Evolutionary conservation across 1,284 basidiomycete genomes (phyloP).

Genomic region (Sporisorium exsertum): DNA sequence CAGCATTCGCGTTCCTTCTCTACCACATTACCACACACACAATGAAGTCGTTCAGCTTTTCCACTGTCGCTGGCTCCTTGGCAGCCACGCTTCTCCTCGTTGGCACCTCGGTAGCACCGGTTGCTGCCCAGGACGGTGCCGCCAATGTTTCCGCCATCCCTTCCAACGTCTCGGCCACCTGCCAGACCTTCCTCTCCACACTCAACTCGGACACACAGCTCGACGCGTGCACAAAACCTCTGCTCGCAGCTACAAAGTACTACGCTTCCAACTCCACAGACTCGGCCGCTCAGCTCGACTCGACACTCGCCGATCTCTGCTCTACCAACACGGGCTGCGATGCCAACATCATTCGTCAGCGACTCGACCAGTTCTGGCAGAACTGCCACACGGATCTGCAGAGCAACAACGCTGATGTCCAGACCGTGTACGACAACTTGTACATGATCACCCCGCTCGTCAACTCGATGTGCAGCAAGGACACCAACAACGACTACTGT

Average conservation of each 20-base stretch:
- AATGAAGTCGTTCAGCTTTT: slow-evolving; percentile 37
- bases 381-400: slow-evolving; percentile 54
- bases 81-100: slow-evolving; percentile 25
- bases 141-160: slow-evolving; percentile 44
- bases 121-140: slow-evolving; percentile 37
- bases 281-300: slow-evolving; percentile 38
- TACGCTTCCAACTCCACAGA: slow-evolving; percentile 52
- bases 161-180: slow-evolving; percentile 35
- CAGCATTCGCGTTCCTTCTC: neutral
- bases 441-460: slow-evolving; percentile 63
- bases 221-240: slow-evolving; percentile 53
- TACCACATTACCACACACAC: slow-evolving; percentile 1
- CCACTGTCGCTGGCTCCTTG: slow-evolving; percentile 32
- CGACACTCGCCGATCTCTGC: slow-evolving; percentile 54
- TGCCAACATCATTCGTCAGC: slow-evolving; percentile 43
- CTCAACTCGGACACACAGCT: slow-evolving; percentile 55
- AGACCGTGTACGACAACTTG: slow-evolving; percentile 59
- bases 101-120: slow-evolving; percentile 30
- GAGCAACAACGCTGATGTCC: slow-evolving; percentile 36
- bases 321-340: slow-evolving; percentile 49
- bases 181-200: slow-evolving; percentile 45
- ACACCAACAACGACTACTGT: slow-evolving; percentile 53
- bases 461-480: slow-evolving; percentile 59
- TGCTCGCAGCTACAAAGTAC: slow-evolving; percentile 49
- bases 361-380: slow-evolving; percentile 55